Conservation (phyloP, 2,329 filamentous ascomycete species). For the Trichoderma atroviride region DNA sequence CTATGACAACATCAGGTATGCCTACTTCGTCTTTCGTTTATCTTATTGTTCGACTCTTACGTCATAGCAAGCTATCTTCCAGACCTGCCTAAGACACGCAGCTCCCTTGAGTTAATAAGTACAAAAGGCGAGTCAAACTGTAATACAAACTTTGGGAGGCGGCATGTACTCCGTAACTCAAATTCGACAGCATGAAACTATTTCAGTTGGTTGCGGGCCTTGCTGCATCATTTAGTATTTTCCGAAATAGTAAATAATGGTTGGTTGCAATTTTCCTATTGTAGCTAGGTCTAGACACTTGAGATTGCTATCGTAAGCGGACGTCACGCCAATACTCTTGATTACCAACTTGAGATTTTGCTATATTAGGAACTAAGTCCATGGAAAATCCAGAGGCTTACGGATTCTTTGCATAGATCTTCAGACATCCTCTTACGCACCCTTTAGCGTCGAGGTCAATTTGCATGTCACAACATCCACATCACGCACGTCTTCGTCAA, state of each 20-base stretch:
- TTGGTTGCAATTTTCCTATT: not conserved
- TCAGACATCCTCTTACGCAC: not conserved
- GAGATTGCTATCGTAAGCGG: not conserved
- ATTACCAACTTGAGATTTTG: not conserved
- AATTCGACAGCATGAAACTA: not conserved
- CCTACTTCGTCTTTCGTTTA: not conserved
- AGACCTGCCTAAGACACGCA: no score
- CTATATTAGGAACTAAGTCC: not conserved
- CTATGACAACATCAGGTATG: not conserved
- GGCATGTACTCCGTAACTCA: not conserved
- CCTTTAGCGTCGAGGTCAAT: not conserved
- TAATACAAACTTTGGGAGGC: not conserved
- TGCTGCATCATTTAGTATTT: not conserved
- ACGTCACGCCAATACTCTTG: not conserved
- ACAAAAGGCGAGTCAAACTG: not conserved
- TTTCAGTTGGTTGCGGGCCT: not conserved
- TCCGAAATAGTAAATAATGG: not conserved
- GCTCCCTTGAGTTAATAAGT: not conserved
- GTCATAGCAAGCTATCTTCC: not conserved
- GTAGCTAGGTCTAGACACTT: not conserved
- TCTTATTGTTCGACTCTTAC: not conserved
- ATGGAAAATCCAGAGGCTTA: not conserved
- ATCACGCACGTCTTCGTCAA: not conserved
- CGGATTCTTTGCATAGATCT: not conserved
- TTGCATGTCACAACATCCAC: not conserved